A percentile compares a stretch with the other conserved stretches of the same genome.
Conservation (phyloP, 129 eudicot genomes). For the Calendula officinalis region DNA sequence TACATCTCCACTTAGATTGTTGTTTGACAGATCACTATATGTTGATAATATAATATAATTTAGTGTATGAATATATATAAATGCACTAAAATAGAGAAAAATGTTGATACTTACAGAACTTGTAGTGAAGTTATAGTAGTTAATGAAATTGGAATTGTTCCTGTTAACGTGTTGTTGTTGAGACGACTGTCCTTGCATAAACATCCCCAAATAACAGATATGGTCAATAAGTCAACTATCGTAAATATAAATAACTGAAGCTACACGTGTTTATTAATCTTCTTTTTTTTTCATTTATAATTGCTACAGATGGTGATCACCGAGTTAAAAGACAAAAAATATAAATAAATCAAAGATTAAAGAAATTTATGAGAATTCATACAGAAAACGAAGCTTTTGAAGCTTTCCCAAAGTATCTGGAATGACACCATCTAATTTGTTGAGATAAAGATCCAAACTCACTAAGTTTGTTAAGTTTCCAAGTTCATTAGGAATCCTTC, state of each 20-base stretch:
- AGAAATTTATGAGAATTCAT: conserved; percentile 28
- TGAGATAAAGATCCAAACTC: conserved; percentile 93
- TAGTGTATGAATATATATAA: neutral
- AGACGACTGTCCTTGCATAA: conserved; percentile 73
- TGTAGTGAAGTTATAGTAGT: conserved; percentile 71
- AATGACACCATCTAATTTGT: conserved; percentile 57
- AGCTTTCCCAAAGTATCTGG: conserved; percentile 82
- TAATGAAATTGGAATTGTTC: conserved; percentile 61
- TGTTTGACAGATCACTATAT: conserved; percentile 80
- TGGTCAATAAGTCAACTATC: neutral
- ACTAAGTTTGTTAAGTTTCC: conserved; percentile 84
- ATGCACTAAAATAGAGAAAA: neutral
- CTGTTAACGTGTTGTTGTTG: conserved; percentile 79
- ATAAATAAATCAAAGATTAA: neutral
- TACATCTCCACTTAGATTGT: conserved; percentile 51
- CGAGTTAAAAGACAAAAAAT: neutral
- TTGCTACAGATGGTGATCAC: neutral
- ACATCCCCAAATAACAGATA: conserved; percentile 17
- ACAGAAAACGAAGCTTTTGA: conserved; percentile 76
- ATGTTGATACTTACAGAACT: conserved; percentile 71
- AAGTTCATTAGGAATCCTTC: conserved; percentile 69
- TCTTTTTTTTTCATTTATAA: neutral
- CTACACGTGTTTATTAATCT: neutral
- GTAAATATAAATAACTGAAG: neutral
- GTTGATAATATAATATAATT: conserved; percentile 7